Conservation (phyloP, 2,329 filamentous ascomycete genomes). For the Diplodia scrobiculata region DNA sequence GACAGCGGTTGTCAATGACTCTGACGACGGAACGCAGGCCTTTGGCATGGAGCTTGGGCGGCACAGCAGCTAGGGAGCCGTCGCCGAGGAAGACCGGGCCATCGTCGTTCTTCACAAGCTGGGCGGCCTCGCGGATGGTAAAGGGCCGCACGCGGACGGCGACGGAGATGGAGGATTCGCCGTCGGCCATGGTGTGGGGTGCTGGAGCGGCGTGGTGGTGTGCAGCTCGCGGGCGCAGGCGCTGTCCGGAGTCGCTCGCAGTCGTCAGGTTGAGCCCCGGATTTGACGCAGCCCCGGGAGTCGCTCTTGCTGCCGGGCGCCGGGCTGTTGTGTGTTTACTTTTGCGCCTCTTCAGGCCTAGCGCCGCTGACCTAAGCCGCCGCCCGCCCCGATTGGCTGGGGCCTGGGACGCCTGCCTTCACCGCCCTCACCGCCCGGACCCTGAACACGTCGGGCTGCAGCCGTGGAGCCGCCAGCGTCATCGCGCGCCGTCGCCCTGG, state of each 20-base stretch:
- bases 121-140: slow-evolving; percentile 89
- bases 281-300: slow-evolving; percentile 6
- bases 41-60: slow-evolving; percentile 81
- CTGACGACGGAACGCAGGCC: slow-evolving; percentile 92
- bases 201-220: slow-evolving; percentile 22
- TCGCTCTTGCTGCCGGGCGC: background rate
- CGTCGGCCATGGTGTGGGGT: slow-evolving; percentile 37
- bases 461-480: slow-evolving; percentile 20
- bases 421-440: slow-evolving; percentile 10
- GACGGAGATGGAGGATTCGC: slow-evolving; percentile 55
- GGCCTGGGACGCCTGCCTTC: background rate
- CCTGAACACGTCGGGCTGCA: slow-evolving; percentile 15
- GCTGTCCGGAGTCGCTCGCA: slow-evolving; percentile 19
- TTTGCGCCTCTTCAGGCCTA: background rate
- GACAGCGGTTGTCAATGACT: slow-evolving; percentile 90
- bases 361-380: slow-evolving; percentile 2
- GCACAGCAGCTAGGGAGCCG: slow-evolving; percentile 84
- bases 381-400: background rate
- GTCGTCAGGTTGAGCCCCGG: slow-evolving; percentile 19
- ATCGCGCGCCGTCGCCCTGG: background rate
- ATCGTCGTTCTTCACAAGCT: slow-evolving; percentile 79
- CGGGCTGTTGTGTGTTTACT: slow-evolving; percentile 10
- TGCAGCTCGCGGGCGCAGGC: slow-evolving; percentile 13
- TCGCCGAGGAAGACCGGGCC: slow-evolving; percentile 92
- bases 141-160: slow-evolving; percentile 66